A percentile compares a stretch with the other conserved stretches of the same genome.
Conservation (phyloP, 2,329 filamentous ascomycete species). For the Aspergillus luchuensis region DNA sequence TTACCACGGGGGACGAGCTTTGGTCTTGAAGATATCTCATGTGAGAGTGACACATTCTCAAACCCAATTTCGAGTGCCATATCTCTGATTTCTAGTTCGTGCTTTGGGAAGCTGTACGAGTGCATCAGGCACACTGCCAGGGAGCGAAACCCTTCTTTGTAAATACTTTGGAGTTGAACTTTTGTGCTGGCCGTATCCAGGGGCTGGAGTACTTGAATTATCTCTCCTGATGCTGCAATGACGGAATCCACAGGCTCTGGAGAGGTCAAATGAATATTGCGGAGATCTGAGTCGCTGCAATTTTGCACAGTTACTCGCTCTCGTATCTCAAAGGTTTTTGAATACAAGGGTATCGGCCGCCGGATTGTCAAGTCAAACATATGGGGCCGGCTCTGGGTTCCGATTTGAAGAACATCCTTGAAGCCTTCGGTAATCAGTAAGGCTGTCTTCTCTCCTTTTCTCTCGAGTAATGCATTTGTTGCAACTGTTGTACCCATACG, state of each 20-base stretch:
- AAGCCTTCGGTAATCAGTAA: slow-evolving; percentile 87
- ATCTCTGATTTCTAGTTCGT: slow-evolving; percentile 72
- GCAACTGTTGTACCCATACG: slow-evolving; percentile 96
- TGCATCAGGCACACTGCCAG: slow-evolving; percentile 87
- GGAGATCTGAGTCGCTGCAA: background rate
- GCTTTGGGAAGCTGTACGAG: slow-evolving; percentile 80
- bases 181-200: slow-evolving; percentile 56
- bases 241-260: too few relatives aligned
- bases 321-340: slow-evolving; percentile 26
- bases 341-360: slow-evolving; percentile 63
- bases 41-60: slow-evolving; percentile 65
- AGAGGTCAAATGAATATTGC: too few relatives aligned
- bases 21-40: slow-evolving; percentile 73
- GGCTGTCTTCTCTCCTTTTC: slow-evolving; percentile 86
- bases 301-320: slow-evolving; percentile 60
- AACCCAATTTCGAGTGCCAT: slow-evolving; percentile 78
- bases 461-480: slow-evolving; percentile 85
- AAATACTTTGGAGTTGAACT: slow-evolving; percentile 61
- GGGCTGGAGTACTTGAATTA: slow-evolving; percentile 65
- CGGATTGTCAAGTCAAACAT: slow-evolving; percentile 84
- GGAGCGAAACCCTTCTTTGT: slow-evolving; percentile 68
- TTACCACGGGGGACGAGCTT: slow-evolving; percentile 66
- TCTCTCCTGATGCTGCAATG: slow-evolving; percentile 48
- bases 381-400: slow-evolving; percentile 79
- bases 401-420: slow-evolving; percentile 81